Evolutionary conservation across 2,329 filamentous ascomycete species (phyloP), one percentile per base, ranked within the genome.

Genomic region (Cercospora sesami): DNA sequence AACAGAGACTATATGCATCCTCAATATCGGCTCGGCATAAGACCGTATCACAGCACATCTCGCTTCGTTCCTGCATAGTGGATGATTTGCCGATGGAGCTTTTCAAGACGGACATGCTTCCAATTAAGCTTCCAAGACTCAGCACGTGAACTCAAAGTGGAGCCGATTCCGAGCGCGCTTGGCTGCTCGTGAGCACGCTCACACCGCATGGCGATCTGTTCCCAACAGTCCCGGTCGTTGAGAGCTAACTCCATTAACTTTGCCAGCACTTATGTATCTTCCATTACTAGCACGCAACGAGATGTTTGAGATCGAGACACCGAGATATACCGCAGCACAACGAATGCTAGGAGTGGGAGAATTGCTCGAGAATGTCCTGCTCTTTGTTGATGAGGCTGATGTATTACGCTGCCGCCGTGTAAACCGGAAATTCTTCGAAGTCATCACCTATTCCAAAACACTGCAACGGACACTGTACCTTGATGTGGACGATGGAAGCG

Each of bases 261-360:
- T 57, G 23, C 53, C 28, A 59, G 30, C 51, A 33, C 31, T 31
- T 2, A 64, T 64, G 62, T 64, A 58, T 23, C 62, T 64, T 33
- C 62, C 62, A 33, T 36, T 64, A 23, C 53, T 64, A 18, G 21
- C 55, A 59, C 55, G 55, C 28, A 48, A 62, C 36, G 36, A 21
- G n/a, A 63, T 59, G 23, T 42, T 31, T 18, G 26, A 58, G 28
- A 64, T 58, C 31, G 63, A 39, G n/a, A 59, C 61, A 16, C 55
- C 21, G 16, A 28, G 42, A 58, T 39, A 6, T 55, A 33, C 66
- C 2, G 71, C 69, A 31, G 70, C 69, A 31, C 69, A 62, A 36
- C 67, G 70, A 12, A 69, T 71, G 16, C 66, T 73, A 8, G 70
- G 67, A 7, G 48, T 73, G 21, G 67, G 69, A 28, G 72, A 73